These are phyloP conservation scores for Quercus berberidifolia DNA, from an alignment of 306 rosid species.

Conservation along the genomic window DNA sequence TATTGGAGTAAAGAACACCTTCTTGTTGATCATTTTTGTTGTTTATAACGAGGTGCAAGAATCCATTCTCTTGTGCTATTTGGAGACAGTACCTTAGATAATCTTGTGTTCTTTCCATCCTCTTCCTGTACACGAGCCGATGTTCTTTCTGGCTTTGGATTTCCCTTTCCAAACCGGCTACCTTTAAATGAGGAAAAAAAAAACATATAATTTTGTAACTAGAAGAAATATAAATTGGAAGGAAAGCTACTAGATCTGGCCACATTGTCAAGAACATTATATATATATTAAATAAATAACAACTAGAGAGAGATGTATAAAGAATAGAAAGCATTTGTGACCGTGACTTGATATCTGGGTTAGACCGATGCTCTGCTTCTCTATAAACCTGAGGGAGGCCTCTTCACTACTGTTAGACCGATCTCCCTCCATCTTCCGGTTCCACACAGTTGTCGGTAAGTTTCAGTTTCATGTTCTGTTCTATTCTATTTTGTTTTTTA, in stretches of 20 bases:
- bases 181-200: slow-evolving; percentile 29
- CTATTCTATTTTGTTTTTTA: too few relatives aligned
- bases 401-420: too few relatives aligned
- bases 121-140: slow-evolving; percentile 23
- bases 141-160: slow-evolving; percentile 55
- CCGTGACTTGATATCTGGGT: too few relatives aligned
- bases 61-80: slow-evolving; percentile 74
- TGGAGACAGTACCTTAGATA: slow-evolving; percentile 68
- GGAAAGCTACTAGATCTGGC: neutral
- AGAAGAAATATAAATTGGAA: neutral
- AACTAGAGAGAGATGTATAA: too few relatives aligned
- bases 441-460: too few relatives aligned
- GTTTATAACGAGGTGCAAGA: slow-evolving; percentile 38
- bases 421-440: too few relatives aligned
- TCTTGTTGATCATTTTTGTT: slow-evolving; percentile 6
- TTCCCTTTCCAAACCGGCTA: slow-evolving; percentile 55
- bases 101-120: slow-evolving; percentile 50
- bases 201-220: neutral
- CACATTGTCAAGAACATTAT: neutral
- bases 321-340: too few relatives aligned
- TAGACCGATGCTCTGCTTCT: too few relatives aligned
- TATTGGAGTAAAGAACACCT: neutral
- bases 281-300: neutral
- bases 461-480: too few relatives aligned
- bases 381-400: too few relatives aligned